Evolutionary conservation across 345 rosid genomes (phyloP).

Genomic region (Rhodomyrtus tomentosa): DNA sequence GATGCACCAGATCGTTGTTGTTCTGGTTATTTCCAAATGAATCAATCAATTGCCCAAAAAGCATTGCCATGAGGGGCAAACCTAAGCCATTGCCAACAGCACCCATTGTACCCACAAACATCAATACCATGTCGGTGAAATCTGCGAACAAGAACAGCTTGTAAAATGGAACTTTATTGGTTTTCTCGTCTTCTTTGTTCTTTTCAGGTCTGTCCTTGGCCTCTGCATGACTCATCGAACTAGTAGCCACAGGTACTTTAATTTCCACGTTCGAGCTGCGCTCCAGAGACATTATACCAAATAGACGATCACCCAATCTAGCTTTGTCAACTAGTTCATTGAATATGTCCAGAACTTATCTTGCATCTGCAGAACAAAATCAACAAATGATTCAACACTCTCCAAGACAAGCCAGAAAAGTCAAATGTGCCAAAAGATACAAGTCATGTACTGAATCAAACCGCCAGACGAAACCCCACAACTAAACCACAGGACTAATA

Average conservation of each 20-base stretch:
- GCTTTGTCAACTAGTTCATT: background rate
- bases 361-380: background rate
- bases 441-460: background rate
- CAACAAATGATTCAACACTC: background rate
- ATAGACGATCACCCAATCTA: background rate
- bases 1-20: constrained; percentile 11
- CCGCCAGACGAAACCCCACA: background rate
- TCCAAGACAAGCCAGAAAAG: background rate
- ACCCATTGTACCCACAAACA: constrained; percentile 61
- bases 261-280: background rate
- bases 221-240: background rate
- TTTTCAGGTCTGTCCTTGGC: constrained; percentile 7
- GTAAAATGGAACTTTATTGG: constrained; percentile 45
- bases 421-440: background rate
- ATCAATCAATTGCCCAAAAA: constrained; percentile 58
- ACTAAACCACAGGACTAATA: background rate
- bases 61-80: constrained; percentile 65
- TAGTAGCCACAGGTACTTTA: background rate
- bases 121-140: constrained; percentile 43
- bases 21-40: constrained; percentile 56
- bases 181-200: constrained; percentile 35
- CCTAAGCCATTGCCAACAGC: constrained; percentile 59
- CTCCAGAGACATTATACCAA: background rate
- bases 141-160: constrained; percentile 75
- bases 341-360: background rate